A percentile compares a stretch with the other conserved stretches of the same genome.
These are phyloP conservation scores for Rhodotorula taiwanensis DNA, from an alignment of 768 basidiomycete genomes.

Conservation along the genomic window DNA sequence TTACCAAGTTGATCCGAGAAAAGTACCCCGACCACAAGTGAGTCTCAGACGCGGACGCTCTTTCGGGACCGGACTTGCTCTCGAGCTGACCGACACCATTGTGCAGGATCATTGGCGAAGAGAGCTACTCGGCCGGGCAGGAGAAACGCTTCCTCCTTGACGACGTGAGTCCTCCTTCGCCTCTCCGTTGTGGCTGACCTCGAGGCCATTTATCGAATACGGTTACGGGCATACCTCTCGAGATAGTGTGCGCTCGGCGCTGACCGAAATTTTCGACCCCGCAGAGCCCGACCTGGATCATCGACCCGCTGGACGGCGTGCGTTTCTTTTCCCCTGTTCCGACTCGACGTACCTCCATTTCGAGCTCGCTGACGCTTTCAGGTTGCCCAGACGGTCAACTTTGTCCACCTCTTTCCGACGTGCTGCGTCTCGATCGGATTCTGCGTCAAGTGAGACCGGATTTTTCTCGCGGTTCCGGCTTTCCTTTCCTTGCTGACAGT, in stretches of 20 bases:
- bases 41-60: background rate
- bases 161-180: slow-evolving; percentile 12
- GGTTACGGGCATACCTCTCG: no score
- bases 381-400: slow-evolving; percentile 38
- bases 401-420: slow-evolving; percentile 39
- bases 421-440: slow-evolving; percentile 38
- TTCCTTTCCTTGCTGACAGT: background rate
- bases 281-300: slow-evolving; percentile 38
- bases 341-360: background rate
- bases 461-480: background rate
- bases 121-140: slow-evolving; percentile 39
- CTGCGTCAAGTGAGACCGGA: slow-evolving; percentile 34
- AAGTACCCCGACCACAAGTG: slow-evolving; percentile 35
- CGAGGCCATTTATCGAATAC: no score
- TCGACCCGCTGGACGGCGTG: slow-evolving; percentile 38
- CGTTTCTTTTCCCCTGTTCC: background rate
- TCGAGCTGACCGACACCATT: background rate
- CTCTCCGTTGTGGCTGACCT: no score
- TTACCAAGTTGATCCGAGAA: slow-evolving; percentile 26
- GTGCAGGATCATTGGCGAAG: slow-evolving; percentile 39
- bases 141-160: slow-evolving; percentile 39
- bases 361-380: no score
- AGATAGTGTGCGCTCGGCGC: no score
- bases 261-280: slow-evolving; percentile 1
- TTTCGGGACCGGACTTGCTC: background rate